A percentile compares a stretch with the other conserved stretches of the same genome.
phyloP scores from a whole-genome alignment of 2,329 filamentous ascomycete genomes.

The Ophidiomyces ophidiicola region DNA sequence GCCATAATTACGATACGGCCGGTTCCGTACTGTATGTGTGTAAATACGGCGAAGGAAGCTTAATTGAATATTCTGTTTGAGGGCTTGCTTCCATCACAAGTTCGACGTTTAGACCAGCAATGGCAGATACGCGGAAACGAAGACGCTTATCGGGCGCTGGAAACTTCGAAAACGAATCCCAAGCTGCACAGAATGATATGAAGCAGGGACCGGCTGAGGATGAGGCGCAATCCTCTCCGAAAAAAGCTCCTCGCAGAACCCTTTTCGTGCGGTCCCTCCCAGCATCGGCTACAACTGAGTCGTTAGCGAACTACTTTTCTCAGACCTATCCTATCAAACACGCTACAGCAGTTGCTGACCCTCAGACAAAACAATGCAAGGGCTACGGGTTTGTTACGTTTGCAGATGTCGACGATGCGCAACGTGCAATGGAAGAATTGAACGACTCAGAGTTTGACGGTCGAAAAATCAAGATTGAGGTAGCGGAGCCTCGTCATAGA shows the following conservation, averaged over 20 bases:
- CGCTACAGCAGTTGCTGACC: constrained; percentile 80
- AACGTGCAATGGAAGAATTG: constrained; percentile 66
- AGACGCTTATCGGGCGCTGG: constrained; percentile 25
- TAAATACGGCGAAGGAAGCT: neutral
- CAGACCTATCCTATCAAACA: constrained; percentile 92
- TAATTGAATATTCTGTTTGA: constrained; percentile 4
- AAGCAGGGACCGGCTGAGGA: constrained; percentile 18
- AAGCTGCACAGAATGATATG: constrained; percentile 18
- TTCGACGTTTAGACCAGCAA: constrained; percentile 15
- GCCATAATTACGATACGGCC: constrained; percentile 1
- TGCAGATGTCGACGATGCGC: constrained; percentile 81
- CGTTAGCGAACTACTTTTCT: constrained; percentile 79
- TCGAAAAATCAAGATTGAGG: constrained; percentile 69
- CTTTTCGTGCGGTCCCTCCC: constrained; percentile 88
- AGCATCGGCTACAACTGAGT: constrained; percentile 63
- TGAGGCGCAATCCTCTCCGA: constrained; percentile 8
- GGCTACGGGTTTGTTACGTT: constrained; percentile 97
- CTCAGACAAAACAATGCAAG: constrained; percentile 71
- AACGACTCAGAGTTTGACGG: constrained; percentile 68
- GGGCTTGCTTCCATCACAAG: constrained; percentile 1
- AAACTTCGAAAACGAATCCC: constrained; percentile 17
- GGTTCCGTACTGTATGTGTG: no score
- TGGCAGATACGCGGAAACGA: constrained; percentile 28
- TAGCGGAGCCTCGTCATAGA: constrained; percentile 75
- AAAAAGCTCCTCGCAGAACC: constrained; percentile 41